Evolutionary conservation across 225 moss, liverwort and hornwort genomes (phyloP).

Genomic region (Ulota crispa): DNA sequence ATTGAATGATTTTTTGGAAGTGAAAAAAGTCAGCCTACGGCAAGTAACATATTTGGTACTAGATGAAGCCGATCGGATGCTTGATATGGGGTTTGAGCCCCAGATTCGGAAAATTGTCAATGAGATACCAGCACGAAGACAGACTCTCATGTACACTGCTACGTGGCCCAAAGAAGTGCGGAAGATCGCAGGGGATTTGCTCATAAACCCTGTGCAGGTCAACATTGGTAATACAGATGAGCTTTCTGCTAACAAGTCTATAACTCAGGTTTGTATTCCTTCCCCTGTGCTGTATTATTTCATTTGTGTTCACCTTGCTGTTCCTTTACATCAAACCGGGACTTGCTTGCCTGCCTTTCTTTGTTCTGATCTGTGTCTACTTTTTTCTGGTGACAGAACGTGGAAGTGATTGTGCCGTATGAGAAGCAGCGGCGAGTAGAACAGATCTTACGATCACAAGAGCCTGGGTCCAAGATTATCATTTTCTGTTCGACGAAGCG

Average conservation of each 20-base stretch:
- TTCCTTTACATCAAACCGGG: background rate
- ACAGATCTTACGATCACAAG: slow-evolving; percentile 91
- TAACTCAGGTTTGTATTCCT: slow-evolving; percentile 66
- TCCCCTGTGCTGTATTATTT: background rate
- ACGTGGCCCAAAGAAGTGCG: slow-evolving; percentile 98
- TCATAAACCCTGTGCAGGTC: slow-evolving; percentile 88
- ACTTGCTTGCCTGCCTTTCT: background rate
- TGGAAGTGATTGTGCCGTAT: slow-evolving; percentile 82
- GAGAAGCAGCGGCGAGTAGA: slow-evolving; percentile 90
- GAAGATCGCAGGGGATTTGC: slow-evolving; percentile 92
- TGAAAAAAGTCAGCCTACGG: slow-evolving; percentile 85
- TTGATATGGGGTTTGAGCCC: slow-evolving; percentile 98
- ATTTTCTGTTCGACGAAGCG: slow-evolving; percentile 96
- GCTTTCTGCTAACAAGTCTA: slow-evolving; percentile 88
- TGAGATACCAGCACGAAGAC: slow-evolving; percentile 81
- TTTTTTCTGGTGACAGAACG: slow-evolving; percentile 47
- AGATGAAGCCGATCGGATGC: slow-evolving; percentile 98
- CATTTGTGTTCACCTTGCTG: background rate
- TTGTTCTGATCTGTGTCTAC: background rate
- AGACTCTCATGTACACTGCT: slow-evolving; percentile 96
- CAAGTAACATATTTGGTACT: slow-evolving; percentile 87
- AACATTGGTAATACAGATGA: slow-evolving; percentile 96
- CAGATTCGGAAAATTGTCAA: slow-evolving; percentile 98
- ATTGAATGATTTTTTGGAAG: slow-evolving; percentile 93
- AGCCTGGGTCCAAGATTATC: slow-evolving; percentile 85